phyloP scores from a whole-genome alignment of 2,329 filamentous ascomycete species.

The Cladosporium halotolerans region DNA sequence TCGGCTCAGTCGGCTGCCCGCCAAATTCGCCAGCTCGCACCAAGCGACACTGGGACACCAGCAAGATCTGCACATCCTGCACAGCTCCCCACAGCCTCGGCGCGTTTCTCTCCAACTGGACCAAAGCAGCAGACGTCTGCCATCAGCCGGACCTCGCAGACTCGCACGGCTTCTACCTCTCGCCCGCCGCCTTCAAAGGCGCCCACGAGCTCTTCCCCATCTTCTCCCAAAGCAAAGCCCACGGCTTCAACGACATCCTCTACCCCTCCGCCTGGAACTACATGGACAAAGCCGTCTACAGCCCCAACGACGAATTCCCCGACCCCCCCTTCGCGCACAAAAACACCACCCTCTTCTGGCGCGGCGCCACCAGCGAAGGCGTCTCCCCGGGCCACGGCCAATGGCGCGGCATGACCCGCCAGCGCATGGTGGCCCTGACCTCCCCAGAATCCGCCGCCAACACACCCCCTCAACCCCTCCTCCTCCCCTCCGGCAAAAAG shows the following conservation, averaged over 20 bases:
- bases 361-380: slow-evolving; percentile 59
- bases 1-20: slow-evolving; percentile 48
- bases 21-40: slow-evolving; percentile 54
- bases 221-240: slow-evolving; percentile 68
- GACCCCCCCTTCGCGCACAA: slow-evolving; percentile 57
- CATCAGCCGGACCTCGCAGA: slow-evolving; percentile 69
- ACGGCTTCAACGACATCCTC: slow-evolving; percentile 69
- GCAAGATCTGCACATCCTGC: slow-evolving; percentile 60
- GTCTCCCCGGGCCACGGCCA: slow-evolving; percentile 38
- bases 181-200: slow-evolving; percentile 55
- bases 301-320: slow-evolving; percentile 45
- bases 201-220: slow-evolving; percentile 63
- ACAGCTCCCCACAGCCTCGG: slow-evolving; percentile 58
- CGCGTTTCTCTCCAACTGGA: slow-evolving; percentile 62
- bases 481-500: slow-evolving; percentile 45
- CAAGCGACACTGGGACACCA: slow-evolving; percentile 57
- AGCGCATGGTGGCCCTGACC: slow-evolving; percentile 63
- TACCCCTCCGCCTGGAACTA: slow-evolving; percentile 63
- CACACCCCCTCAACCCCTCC: slow-evolving; percentile 50
- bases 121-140: slow-evolving; percentile 60
- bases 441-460: slow-evolving; percentile 31
- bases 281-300: slow-evolving; percentile 50
- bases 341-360: slow-evolving; percentile 64
- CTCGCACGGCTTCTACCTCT: slow-evolving; percentile 67
- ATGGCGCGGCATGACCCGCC: slow-evolving; percentile 62